A percentile compares a stretch with the other conserved stretches of the same genome.
These are phyloP conservation scores for Penicillium palitans DNA, from an alignment of 2,329 filamentous ascomycete species.

Conservation along the genomic window DNA sequence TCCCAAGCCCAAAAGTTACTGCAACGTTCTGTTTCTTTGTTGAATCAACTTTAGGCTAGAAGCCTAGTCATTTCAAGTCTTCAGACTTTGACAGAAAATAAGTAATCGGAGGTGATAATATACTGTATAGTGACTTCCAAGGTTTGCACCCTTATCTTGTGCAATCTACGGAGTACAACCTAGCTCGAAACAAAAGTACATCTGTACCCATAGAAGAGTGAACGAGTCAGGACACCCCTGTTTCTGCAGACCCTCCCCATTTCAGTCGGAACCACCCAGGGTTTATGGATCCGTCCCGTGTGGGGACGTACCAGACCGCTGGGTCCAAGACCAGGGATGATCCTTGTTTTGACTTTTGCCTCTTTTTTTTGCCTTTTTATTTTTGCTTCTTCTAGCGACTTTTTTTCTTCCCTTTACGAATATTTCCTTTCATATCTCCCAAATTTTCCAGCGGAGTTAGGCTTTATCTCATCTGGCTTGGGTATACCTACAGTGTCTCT, in stretches of 20 bases:
- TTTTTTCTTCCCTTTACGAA: not conserved
- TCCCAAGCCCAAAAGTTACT: not conserved
- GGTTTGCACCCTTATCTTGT: not conserved
- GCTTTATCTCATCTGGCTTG: not conserved
- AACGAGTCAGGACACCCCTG: not conserved
- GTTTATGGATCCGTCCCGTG: slow-evolving; percentile 1
- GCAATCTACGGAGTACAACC: not conserved
- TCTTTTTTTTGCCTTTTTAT: not conserved
- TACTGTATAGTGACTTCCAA: not conserved
- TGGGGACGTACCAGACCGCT: not conserved
- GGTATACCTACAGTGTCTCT: not conserved
- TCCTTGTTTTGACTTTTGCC: not conserved
- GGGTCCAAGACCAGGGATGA: not conserved
- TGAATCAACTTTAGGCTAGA: not conserved
- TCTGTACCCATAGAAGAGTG: not conserved
- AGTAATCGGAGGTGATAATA: not conserved
- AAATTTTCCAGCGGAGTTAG: not conserved
- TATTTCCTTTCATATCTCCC: not conserved
- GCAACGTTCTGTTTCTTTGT: not conserved
- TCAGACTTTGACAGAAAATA: not conserved
- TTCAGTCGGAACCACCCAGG: not conserved
- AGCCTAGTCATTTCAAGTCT: not conserved
- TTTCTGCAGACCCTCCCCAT: not conserved
- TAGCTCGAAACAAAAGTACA: not conserved
- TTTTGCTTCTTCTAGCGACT: not conserved